phyloP scores from a whole-genome alignment of 192 early-diverging fungal genomes.

The Backusella macrospora region DNA sequence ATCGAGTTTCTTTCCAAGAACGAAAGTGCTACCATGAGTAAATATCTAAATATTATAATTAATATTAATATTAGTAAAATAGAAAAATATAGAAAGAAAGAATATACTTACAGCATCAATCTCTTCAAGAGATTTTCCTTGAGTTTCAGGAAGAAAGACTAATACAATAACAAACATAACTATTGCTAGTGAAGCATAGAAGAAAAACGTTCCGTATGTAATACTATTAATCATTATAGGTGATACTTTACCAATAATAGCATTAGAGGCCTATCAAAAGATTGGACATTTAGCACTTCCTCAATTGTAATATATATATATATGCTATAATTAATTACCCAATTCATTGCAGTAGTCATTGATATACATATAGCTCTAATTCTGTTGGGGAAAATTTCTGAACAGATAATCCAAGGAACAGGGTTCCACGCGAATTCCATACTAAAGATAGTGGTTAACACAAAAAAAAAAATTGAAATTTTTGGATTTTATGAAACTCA shows the following conservation, averaged over 20 bases:
- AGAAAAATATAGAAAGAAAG: not conserved
- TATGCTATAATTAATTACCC: constrained; percentile 1
- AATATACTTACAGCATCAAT: constrained; percentile 6
- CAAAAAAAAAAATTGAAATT: not conserved
- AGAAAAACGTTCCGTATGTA: constrained; percentile 1
- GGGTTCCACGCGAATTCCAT: constrained; percentile 8
- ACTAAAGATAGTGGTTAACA: not conserved
- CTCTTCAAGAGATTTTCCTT: constrained; percentile 12
- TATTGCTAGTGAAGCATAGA: not conserved
- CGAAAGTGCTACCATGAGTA: not conserved
- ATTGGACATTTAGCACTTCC: not conserved
- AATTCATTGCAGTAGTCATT: constrained; percentile 17
- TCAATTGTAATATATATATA: no score
- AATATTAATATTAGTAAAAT: not conserved
- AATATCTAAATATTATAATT: not conserved
- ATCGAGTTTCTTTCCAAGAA: not conserved
- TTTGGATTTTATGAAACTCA: not conserved
- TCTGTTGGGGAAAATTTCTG: constrained; percentile 15
- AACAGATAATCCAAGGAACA: constrained; percentile 5
- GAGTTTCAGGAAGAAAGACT: constrained; percentile 8
- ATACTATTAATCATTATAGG: constrained; percentile 9
- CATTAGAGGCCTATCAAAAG: not conserved
- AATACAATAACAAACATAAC: not conserved
- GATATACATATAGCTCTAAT: constrained; percentile 17
- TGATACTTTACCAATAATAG: constrained; percentile 20